phyloP scores from a whole-genome alignment of 106 monocot species.

The Ottelia alismoides region DNA sequence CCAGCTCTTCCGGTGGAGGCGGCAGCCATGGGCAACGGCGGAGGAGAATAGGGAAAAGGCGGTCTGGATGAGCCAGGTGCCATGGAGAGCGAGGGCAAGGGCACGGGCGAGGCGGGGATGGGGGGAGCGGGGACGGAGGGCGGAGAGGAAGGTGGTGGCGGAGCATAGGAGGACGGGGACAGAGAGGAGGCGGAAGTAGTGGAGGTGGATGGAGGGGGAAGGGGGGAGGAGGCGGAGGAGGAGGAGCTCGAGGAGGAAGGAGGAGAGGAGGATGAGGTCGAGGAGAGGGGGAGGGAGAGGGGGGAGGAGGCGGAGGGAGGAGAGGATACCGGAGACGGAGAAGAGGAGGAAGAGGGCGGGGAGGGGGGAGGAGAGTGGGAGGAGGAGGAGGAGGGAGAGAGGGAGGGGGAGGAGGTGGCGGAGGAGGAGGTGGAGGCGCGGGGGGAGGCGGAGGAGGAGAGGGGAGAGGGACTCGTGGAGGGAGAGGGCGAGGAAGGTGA shows the following conservation, averaged over 20 bases:
- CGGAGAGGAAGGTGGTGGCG: constrained; percentile 20
- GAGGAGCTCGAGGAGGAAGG: constrained; percentile 42
- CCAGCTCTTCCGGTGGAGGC: constrained; percentile 23
- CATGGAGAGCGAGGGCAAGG: constrained; percentile 55
- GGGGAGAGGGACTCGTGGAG: constrained; percentile 15
- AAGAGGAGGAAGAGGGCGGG: constrained; percentile 21
- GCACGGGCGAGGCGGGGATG: constrained; percentile 48
- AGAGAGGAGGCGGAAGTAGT: constrained; percentile 66
- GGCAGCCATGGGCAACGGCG: constrained; percentile 63
- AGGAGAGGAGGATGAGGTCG: constrained; percentile 42
- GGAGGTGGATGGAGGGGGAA: constrained; percentile 41
- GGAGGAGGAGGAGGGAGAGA: constrained; percentile 18
- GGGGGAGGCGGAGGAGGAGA: not conserved
- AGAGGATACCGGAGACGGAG: constrained; percentile 13
- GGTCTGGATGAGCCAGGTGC: constrained; percentile 92
- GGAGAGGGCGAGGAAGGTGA: constrained; percentile 13
- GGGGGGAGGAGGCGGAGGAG: constrained; percentile 29
- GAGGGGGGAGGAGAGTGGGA: constrained; percentile 15
- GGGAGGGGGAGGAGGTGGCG: constrained; percentile 13
- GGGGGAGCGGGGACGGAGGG: constrained; percentile 27
- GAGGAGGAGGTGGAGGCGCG: constrained; percentile 21
- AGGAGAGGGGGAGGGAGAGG: constrained; percentile 37
- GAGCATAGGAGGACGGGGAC: constrained; percentile 47
- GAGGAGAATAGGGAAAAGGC: constrained; percentile 84
- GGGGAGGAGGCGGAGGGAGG: constrained; percentile 2